Conservation (phyloP, 345 rosid species). For the Hibiscus syriacus region DNA sequence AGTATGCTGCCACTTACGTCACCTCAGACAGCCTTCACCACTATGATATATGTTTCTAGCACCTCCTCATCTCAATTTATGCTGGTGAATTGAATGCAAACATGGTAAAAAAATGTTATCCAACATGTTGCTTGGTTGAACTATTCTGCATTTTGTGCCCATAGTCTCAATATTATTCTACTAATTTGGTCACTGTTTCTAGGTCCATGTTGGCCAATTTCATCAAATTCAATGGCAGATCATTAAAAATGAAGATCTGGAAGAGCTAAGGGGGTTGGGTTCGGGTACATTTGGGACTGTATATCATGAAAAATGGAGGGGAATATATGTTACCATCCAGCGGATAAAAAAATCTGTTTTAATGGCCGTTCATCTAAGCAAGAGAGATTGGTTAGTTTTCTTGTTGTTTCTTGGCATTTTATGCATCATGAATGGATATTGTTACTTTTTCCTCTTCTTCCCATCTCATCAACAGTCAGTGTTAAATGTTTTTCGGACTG, state of each 20-base stretch:
- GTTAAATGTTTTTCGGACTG: slow-evolving; percentile 34
- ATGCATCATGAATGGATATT: slow-evolving; percentile 2
- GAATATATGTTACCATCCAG: slow-evolving; percentile 94
- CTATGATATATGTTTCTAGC: too few species aligned
- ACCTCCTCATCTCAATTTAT: too few species aligned
- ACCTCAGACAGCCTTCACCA: neutral
- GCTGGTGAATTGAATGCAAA: neutral
- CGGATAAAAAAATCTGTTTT: slow-evolving; percentile 87
- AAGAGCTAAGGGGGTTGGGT: slow-evolving; percentile 90
- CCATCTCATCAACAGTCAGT: neutral
- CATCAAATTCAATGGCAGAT: slow-evolving; percentile 32
- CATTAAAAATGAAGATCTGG: slow-evolving; percentile 85
- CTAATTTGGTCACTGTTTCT: neutral
- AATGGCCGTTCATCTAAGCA: slow-evolving; percentile 90
- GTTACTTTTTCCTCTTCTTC: slow-evolving; percentile 4
- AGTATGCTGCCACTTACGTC: neutral
- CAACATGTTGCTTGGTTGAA: slow-evolving; percentile 1
- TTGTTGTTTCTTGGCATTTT: slow-evolving; percentile 4
- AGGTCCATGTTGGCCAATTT: slow-evolving; percentile 6
- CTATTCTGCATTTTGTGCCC: neutral
- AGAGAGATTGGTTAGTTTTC: slow-evolving; percentile 72
- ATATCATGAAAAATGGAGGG: slow-evolving; percentile 99
- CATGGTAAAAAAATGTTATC: neutral
- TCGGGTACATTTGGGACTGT: slow-evolving; percentile 98
- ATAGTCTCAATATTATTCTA: neutral